Conservation (phyloP, 768 basidiomycete genomes). For the Leccinum sublutescens region DNA sequence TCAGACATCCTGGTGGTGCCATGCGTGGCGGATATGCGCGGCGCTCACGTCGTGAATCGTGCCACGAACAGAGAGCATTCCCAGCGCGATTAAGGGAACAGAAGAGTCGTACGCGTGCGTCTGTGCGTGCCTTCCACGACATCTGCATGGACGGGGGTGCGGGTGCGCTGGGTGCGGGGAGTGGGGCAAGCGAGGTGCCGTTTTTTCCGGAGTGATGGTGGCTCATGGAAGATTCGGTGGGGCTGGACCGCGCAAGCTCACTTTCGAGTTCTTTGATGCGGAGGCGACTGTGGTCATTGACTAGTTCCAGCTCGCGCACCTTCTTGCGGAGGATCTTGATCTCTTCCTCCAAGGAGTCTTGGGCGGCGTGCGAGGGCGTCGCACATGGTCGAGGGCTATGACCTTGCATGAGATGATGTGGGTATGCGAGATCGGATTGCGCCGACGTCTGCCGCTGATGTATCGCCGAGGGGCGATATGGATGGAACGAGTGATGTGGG, state of each 20-base stretch:
- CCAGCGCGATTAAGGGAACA: slow-evolving; percentile 86
- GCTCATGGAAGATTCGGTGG: slow-evolving; percentile 21
- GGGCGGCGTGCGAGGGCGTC: slow-evolving; percentile 14
- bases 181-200: slow-evolving; percentile 11
- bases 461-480: slow-evolving; percentile 23
- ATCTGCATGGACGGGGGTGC: slow-evolving; percentile 45
- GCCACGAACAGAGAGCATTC: slow-evolving; percentile 88
- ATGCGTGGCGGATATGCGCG: slow-evolving; percentile 74
- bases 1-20: slow-evolving; percentile 74
- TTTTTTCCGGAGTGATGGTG: slow-evolving; percentile 12
- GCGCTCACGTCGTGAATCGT: slow-evolving; percentile 83
- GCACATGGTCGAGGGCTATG: slow-evolving; percentile 20
- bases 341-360: slow-evolving; percentile 46
- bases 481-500: slow-evolving; percentile 29
- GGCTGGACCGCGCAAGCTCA: slow-evolving; percentile 38
- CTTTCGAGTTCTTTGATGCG: slow-evolving; percentile 49
- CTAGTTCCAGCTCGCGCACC: slow-evolving; percentile 62
- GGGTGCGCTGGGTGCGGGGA: slow-evolving; percentile 29
- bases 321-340: slow-evolving; percentile 53
- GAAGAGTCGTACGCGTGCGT: slow-evolving; percentile 65
- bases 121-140: slow-evolving; percentile 72
- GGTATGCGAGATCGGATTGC: slow-evolving; percentile 22
- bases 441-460: slow-evolving; percentile 24
- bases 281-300: slow-evolving; percentile 49
- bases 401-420: slow-evolving; percentile 15